Conservation (phyloP, 768 basidiomycete genomes). For the Strobilomyces echinocephalus region DNA sequence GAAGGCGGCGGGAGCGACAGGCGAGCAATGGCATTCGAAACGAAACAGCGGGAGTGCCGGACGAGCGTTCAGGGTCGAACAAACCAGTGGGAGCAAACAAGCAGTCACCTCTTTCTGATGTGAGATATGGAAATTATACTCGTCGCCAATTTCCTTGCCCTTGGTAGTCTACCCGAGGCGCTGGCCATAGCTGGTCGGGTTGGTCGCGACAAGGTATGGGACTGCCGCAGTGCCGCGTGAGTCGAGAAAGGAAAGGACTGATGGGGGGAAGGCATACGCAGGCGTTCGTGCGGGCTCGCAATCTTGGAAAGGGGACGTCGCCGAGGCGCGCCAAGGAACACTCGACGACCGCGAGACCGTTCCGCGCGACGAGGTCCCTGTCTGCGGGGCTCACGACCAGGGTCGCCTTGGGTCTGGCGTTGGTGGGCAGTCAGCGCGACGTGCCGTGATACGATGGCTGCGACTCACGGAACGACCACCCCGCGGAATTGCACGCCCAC, state of each 20-base stretch:
- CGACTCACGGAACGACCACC: conserved; percentile 86
- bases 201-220: conserved; percentile 91
- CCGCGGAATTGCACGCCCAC: conserved; percentile 87
- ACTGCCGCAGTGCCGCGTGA: conserved; percentile 44
- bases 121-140: too few relatives aligned
- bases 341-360: conserved; percentile 94
- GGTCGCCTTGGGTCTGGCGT: too few relatives aligned
- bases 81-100: too few relatives aligned
- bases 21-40: too few relatives aligned
- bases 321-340: conserved; percentile 97
- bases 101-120: too few relatives aligned
- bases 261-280: conserved; percentile 60
- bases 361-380: conserved; percentile 63
- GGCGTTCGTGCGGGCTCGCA: conserved; percentile 84
- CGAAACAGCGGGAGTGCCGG: too few relatives aligned
- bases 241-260: not conserved
- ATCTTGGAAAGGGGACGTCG: conserved; percentile 93
- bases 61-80: too few relatives aligned
- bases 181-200: conserved; percentile 97
- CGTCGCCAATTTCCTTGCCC: too few relatives aligned
- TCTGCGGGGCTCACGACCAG: conserved; percentile 75
- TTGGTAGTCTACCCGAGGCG: too few relatives aligned
- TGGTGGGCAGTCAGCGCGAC: too few relatives aligned
- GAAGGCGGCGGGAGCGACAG: too few relatives aligned
- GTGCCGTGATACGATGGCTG: too few relatives aligned